Conservation (phyloP, 73 alveolate species). For the Tetrahymena thermophila region DNA sequence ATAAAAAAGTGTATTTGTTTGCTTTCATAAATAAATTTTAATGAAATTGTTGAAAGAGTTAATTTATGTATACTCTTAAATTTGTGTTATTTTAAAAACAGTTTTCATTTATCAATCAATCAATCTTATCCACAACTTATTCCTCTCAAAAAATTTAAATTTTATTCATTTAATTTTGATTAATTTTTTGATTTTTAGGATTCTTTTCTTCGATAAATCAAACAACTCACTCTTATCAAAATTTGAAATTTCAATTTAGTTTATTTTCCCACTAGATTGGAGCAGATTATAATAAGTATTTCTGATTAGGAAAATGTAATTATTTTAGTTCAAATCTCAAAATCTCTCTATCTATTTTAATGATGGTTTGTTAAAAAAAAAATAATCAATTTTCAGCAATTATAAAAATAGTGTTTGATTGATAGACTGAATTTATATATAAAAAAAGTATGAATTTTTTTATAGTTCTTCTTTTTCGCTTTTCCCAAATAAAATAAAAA, state of each 20-base stretch:
- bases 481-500: too few species aligned
- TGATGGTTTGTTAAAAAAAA: too few species aligned
- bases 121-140: not conserved
- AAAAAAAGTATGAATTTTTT: too few species aligned
- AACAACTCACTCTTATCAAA: not conserved
- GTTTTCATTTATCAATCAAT: not conserved
- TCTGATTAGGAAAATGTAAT: not conserved
- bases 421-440: too few species aligned
- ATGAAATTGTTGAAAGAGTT: not conserved
- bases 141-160: not conserved
- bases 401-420: too few species aligned
- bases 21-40: too few species aligned
- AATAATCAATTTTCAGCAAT: too few species aligned
- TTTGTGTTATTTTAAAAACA: too few species aligned
- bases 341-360: too few species aligned
- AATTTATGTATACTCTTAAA: too few species aligned
- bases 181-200: not conserved
- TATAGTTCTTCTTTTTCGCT: too few species aligned
- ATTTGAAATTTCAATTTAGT: not conserved
- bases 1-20: too few species aligned
- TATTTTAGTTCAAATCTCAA: not conserved
- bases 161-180: not conserved
- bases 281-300: not conserved
- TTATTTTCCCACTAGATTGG: not conserved
- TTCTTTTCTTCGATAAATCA: not conserved